phyloP scores from a whole-genome alignment of 805 yeast species.

The Metschnikowia bowlesiae region DNA sequence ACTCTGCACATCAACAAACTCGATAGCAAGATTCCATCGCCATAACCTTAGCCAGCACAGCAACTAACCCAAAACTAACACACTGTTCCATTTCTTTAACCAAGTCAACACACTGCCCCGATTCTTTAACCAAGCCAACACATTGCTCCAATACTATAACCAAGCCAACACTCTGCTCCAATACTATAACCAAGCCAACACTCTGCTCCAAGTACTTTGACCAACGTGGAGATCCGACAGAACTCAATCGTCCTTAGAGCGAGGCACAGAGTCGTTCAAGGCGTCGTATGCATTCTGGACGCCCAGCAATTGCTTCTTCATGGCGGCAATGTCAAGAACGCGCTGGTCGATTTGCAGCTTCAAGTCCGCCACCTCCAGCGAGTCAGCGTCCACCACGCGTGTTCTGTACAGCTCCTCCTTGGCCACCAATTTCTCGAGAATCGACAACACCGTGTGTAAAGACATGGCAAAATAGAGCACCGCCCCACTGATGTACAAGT shows the following conservation, averaged over 20 bases:
- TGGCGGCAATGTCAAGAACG: slow-evolving; percentile 41
- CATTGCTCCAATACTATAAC: too few species aligned
- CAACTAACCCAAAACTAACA: too few species aligned
- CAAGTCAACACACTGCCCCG: too few species aligned
- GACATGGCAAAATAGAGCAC: slow-evolving; percentile 53
- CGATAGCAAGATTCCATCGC: too few species aligned
- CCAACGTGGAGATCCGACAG: not conserved
- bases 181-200: too few species aligned
- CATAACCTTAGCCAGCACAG: too few species aligned
- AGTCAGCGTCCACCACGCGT: slow-evolving; percentile 2
- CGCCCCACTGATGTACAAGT: slow-evolving; percentile 59
- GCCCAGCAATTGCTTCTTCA: slow-evolving; percentile 49
- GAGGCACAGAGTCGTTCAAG: slow-evolving; percentile 20
- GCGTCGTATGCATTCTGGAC: slow-evolving; percentile 48
- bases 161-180: too few species aligned
- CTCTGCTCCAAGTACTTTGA: too few species aligned
- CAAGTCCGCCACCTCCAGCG: slow-evolving; percentile 30
- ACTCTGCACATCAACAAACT: too few species aligned
- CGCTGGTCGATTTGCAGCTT: slow-evolving; percentile 35
- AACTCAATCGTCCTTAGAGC: slow-evolving; percentile 14
- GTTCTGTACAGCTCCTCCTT: slow-evolving; percentile 33
- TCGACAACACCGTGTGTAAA: slow-evolving; percentile 49
- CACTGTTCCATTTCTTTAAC: too few species aligned
- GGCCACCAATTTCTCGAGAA: slow-evolving; percentile 49
- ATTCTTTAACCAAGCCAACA: too few species aligned